Conservation (phyloP, 2,329 filamentous ascomycete genomes). For the Pezicula neosporulosa region DNA sequence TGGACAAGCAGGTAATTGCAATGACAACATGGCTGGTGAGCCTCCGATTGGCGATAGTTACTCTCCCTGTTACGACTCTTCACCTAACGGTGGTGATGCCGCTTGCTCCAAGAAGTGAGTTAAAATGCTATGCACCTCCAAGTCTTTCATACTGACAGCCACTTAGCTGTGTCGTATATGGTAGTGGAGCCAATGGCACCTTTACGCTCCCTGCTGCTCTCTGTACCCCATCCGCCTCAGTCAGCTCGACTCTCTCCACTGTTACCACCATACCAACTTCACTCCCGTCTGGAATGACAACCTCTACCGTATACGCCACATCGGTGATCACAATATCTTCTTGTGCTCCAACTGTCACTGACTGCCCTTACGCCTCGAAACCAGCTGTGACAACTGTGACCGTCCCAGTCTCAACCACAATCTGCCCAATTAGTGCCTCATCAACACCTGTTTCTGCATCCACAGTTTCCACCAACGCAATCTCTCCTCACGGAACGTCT, state of each 20-base stretch:
- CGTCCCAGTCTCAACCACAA: background rate
- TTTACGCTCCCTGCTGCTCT: constrained; percentile 32
- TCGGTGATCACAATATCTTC: constrained; percentile 2
- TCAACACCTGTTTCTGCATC: background rate
- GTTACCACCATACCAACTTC: constrained; percentile 9
- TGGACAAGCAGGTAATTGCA: constrained; percentile 41
- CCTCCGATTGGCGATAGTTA: constrained; percentile 34
- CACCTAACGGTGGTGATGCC: constrained; percentile 37
- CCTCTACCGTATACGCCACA: constrained; percentile 9
- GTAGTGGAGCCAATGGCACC: constrained; percentile 28
- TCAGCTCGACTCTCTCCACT: constrained; percentile 3
- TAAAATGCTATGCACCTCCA: background rate
- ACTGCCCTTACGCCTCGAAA: background rate
- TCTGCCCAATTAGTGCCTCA: constrained; percentile 5
- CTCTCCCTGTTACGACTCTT: constrained; percentile 38
- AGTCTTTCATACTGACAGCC: constrained; percentile 3
- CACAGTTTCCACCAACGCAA: background rate
- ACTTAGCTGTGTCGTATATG: constrained; percentile 40
- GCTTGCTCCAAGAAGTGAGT: constrained; percentile 43
- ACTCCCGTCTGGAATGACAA: constrained; percentile 1
- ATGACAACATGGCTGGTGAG: constrained; percentile 40
- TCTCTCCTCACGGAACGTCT: background rate
- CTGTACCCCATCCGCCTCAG: constrained; percentile 29
- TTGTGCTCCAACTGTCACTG: constrained; percentile 10
- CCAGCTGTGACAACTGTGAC: background rate